Evolutionary conservation across 1,284 basidiomycete species (phyloP), one percentile per base, ranked within the genome.

Genomic region (Tilletia indica): DNA sequence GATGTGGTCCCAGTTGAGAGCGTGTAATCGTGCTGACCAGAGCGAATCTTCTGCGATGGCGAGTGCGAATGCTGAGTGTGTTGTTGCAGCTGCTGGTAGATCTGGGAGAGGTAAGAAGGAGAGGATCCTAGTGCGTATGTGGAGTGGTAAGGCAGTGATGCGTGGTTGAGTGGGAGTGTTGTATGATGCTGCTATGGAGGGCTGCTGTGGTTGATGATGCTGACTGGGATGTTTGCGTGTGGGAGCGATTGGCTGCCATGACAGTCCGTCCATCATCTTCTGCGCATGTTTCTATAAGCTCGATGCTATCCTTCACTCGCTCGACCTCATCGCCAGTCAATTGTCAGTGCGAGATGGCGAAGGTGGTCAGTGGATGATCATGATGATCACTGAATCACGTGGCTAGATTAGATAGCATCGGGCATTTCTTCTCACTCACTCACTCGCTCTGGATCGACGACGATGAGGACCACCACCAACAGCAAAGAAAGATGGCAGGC

Each of bases 1-100:
- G 12, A 80, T 72, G 19, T 72, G 70, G 31, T 70, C 70, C 72
- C 77, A 82, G 48, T 78, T 71, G 0, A 80, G 56, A 4, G 61
- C 72, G 3, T 70, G 70, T 1, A 77, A 58, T 54, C 76, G 74
- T 9, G 70, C 69, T 0, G 72, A 70, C 80, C 80, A 82, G n/a
- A 80, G 64, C 0, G 73, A 42, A 16, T 81, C 80, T 36, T 76
- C 74, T 0, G 78, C 76, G 34, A 80, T 68, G 6, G 78, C 78
- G 0, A 82, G 68, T 0, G 73, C n/a, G 21, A 31, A 45, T 45
- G 42, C 42, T 45, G 42, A 45, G 16, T 73, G 73, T 19, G 76
- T 70, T 0, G 72, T 69, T 12, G 78, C 76, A 48, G 75, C 77
- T 36, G 69, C 73, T 12, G 71, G 69, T 1, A 80, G 69, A 34